Evolutionary conservation across 192 early-diverging fungal species (phyloP).

Genomic region (Dissophora globulifera): DNA sequence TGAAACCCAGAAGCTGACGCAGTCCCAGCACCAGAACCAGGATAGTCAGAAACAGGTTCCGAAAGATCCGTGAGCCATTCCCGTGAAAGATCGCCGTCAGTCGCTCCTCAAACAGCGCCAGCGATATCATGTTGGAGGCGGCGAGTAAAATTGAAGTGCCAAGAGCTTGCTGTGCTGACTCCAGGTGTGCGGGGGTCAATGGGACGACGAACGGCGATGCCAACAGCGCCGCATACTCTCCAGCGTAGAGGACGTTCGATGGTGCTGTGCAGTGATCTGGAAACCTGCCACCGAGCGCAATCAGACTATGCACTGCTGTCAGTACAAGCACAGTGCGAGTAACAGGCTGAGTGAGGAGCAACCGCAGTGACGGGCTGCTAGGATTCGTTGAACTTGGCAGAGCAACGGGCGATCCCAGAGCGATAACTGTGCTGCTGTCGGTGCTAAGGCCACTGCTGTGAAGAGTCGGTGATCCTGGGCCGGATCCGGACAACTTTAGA

Average conservation of each 20-base stretch:
- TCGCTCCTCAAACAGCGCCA: constrained; percentile 63
- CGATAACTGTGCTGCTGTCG: constrained; percentile 14
- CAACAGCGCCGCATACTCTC: constrained; percentile 8
- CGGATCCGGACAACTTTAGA: constrained; percentile 1
- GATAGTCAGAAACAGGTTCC: constrained; percentile 30
- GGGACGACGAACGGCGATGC: constrained; percentile 36
- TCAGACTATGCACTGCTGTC: constrained; percentile 12
- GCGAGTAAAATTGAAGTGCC: constrained; percentile 30
- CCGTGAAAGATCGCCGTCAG: constrained; percentile 54
- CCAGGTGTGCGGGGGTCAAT: constrained; percentile 11
- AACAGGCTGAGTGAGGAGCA: constrained; percentile 15
- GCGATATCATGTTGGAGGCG: constrained; percentile 57
- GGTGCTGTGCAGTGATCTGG: constrained; percentile 42
- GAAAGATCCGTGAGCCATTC: constrained; percentile 44
- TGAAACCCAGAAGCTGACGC: constrained; percentile 50
- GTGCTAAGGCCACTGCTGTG: neutral
- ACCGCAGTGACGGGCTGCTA: constrained; percentile 12
- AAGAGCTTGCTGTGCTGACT: constrained; percentile 12
- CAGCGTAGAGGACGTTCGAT: constrained; percentile 19
- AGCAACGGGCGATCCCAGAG: constrained; percentile 15
- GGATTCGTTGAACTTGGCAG: no score
- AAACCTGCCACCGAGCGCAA: constrained; percentile 11
- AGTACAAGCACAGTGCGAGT: constrained; percentile 21
- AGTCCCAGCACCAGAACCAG: constrained; percentile 27
- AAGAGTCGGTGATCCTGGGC: neutral